Evolutionary conservation across 371 early-diverging fungal genomes (phyloP), one percentile per base, ranked within the genome.

Genomic region (Syncephalastrum racemosum): DNA sequence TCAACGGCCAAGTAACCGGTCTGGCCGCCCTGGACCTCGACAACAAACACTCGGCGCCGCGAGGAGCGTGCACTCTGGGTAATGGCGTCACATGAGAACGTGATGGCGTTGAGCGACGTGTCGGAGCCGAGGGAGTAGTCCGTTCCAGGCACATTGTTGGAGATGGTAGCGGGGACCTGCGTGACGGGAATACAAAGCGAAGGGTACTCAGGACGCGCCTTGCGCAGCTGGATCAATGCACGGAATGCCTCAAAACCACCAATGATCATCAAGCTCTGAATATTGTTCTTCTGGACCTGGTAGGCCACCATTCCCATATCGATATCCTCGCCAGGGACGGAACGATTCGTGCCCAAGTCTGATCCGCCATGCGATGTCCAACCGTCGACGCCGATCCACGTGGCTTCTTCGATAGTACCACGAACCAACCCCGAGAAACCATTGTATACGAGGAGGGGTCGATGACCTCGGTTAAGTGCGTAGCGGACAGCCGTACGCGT

Each of bases 71-170:
- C 95, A 50, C 90, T 91, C 63, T 93, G 90, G 68, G 91, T 92
- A 70, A 99, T 93, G 42, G 90, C 83, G 76, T 99, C 99, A 58
- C 97, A 94, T 2, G 94, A 81, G 25, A 88, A 89, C 27, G 95
- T 91, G 74, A 99, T 98, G 20, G 90, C 94, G 73, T 99, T 99
- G 57, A 99, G 68, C 2, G 97, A 94, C 6, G 99, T 99, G 63
- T 99, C 99, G 22, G 88, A 81, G 15, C 99, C 99, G 56, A 99
- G 80, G 41, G 94, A 94, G 66, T 83, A 92, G 59, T 97, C 98
- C 0, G 99, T 98, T 15, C 97, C 97, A 4, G 99, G 99, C 6
- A 99, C 97, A 72, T 99, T 99, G 81, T 99, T 99, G 43, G 92
- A 90, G 45, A 98, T 89, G 1, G 99, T 97, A 15, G 99, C 96